Evolutionary conservation across 2,329 filamentous ascomycete species (phyloP).

Genomic region (Neopestalotiopsis sp.): DNA sequence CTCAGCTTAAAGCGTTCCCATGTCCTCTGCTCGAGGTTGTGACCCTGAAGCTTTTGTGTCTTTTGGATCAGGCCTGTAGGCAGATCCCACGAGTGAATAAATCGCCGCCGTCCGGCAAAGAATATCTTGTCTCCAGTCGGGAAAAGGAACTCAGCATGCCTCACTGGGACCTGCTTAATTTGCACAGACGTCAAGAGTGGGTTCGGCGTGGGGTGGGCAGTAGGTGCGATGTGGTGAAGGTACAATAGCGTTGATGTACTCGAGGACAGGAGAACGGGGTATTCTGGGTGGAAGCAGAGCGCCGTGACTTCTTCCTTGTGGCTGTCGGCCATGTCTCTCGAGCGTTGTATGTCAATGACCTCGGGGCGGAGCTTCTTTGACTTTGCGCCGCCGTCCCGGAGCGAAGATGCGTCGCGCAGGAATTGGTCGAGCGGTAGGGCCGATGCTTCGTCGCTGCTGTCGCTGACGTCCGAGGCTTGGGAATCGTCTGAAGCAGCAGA

Average conservation of each 20-base stretch:
- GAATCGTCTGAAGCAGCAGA: slow-evolving; percentile 51
- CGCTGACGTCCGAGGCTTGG: slow-evolving; percentile 31
- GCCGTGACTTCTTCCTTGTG: slow-evolving; percentile 83
- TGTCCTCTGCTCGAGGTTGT: slow-evolving; percentile 80
- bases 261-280: slow-evolving; percentile 88
- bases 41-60: slow-evolving; percentile 75
- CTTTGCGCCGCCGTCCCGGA: slow-evolving; percentile 63
- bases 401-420: slow-evolving; percentile 74
- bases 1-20: slow-evolving; percentile 93
- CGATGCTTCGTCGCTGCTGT: slow-evolving; percentile 58
- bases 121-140: slow-evolving; percentile 80
- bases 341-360: slow-evolving; percentile 86
- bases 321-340: slow-evolving; percentile 81
- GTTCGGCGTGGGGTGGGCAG: slow-evolving; percentile 78
- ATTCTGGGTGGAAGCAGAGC: slow-evolving; percentile 86
- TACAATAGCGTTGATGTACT: slow-evolving; percentile 85
- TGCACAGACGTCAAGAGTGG: slow-evolving; percentile 91
- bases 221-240: slow-evolving; percentile 85
- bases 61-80: slow-evolving; percentile 83
- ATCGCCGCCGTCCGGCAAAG: slow-evolving; percentile 84
- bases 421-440: slow-evolving; percentile 80
- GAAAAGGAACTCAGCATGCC: slow-evolving; percentile 80
- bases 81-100: slow-evolving; percentile 95
- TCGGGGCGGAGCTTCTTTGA: slow-evolving; percentile 82
- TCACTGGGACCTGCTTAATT: slow-evolving; percentile 81